Evolutionary conservation across 2,329 filamentous ascomycete species (phyloP).

Genomic region (Ophiostoma australiae): DNA sequence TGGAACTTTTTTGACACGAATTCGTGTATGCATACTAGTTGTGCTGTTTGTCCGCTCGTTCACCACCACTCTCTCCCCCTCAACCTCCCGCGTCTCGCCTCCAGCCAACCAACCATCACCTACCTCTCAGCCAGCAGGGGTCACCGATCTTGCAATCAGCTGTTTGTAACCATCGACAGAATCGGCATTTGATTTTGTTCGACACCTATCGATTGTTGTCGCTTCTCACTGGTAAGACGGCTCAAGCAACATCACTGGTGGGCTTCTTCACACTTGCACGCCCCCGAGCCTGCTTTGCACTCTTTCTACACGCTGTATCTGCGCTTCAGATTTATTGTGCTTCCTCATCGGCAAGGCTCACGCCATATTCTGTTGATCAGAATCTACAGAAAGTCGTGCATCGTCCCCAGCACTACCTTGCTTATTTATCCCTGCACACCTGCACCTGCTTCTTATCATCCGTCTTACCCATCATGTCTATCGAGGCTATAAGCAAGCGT

Average conservation of each 20-base stretch:
- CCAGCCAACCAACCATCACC: conserved; percentile 16
- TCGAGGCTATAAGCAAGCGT: conserved; percentile 20
- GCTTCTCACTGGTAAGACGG: neutral
- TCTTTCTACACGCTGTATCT: neutral
- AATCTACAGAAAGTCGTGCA: neutral
- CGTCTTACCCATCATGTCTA: conserved; percentile 11
- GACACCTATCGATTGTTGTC: neutral
- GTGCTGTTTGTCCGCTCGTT: conserved; percentile 12
- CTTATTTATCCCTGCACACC: neutral
- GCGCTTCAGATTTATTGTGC: neutral
- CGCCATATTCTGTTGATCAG: neutral
- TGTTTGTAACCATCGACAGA: neutral
- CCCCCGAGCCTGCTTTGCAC: neutral
- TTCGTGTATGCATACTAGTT: conserved; percentile 25
- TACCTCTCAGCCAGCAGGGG: neutral
- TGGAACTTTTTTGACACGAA: conserved; percentile 29
- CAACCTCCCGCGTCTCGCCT: neutral
- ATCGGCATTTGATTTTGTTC: neutral
- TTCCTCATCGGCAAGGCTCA: neutral
- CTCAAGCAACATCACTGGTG: neutral
- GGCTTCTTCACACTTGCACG: neutral
- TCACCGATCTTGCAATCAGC: neutral
- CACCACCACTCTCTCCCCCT: neutral
- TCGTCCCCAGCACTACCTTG: neutral
- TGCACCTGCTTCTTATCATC: neutral